Conservation (phyloP, 495 filamentous ascomycete species). For the Symbiotaphrina buchneri region DNA sequence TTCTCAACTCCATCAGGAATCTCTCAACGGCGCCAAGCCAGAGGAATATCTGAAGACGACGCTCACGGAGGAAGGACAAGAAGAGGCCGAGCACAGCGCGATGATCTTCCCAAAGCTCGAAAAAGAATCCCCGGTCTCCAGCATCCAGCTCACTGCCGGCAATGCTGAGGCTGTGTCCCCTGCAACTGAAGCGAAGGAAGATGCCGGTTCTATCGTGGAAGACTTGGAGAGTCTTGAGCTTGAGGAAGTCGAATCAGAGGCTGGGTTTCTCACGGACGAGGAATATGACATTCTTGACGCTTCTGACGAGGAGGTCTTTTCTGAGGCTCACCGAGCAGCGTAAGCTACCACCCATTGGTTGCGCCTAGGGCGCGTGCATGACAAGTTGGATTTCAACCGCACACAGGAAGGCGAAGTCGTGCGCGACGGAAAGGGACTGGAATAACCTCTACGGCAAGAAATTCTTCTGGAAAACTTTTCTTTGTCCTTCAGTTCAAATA, state of each 20-base stretch:
- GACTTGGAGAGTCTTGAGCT: slow-evolving; percentile 38
- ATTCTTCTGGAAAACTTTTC: no score
- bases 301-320: slow-evolving; percentile 69
- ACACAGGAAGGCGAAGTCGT: no score
- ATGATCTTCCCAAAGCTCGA: slow-evolving; percentile 97
- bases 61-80: slow-evolving; percentile 5
- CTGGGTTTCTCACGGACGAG: slow-evolving; percentile 80
- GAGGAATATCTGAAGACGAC: slow-evolving; percentile 9
- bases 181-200: slow-evolving; percentile 16
- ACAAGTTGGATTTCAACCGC: no score
- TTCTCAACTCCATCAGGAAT: not conserved
- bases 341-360: no score
- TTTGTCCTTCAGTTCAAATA: no score
- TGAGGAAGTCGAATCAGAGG: slow-evolving; percentile 32
- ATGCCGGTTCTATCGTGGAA: slow-evolving; percentile 30
- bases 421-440: no score
- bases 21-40: no score
- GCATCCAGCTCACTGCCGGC: slow-evolving; percentile 30
- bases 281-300: slow-evolving; percentile 95
- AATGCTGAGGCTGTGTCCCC: slow-evolving; percentile 13
- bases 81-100: slow-evolving; percentile 6
- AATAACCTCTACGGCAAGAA: no score
- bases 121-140: slow-evolving; percentile 74
- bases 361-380: no score
- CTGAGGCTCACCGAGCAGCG: no score